Evolutionary conservation across 2,329 filamentous ascomycete species (phyloP).

Genomic region (Claviceps paspali): DNA sequence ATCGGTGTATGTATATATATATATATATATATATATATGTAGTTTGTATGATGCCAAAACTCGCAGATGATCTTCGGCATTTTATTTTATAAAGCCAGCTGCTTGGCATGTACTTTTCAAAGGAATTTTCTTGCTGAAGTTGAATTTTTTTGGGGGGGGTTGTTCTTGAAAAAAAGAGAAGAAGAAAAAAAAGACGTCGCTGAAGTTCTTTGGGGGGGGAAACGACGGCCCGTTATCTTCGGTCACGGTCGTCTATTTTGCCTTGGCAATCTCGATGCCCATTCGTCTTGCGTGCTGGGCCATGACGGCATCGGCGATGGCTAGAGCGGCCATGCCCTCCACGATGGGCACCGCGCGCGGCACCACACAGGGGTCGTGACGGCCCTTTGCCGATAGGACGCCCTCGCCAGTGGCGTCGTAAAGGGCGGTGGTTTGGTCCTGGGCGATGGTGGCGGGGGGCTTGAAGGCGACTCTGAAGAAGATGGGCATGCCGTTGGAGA

Average conservation of each 20-base stretch:
- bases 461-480: constrained; percentile 96
- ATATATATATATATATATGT: not conserved
- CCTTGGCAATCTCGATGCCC: constrained; percentile 14
- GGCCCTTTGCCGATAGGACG: constrained; percentile 74
- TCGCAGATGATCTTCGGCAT: too few relatives aligned
- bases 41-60: too few relatives aligned
- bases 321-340: constrained; percentile 80
- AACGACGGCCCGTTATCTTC: too few relatives aligned
- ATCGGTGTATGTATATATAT: too few relatives aligned
- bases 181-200: too few relatives aligned
- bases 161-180: too few relatives aligned
- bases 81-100: too few relatives aligned
- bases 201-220: too few relatives aligned
- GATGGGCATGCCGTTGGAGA: constrained; percentile 82
- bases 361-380: constrained; percentile 89
- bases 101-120: too few relatives aligned
- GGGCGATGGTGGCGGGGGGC: constrained; percentile 81
- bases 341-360: constrained; percentile 77
- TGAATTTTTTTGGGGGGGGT: too few relatives aligned
- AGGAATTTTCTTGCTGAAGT: too few relatives aligned
- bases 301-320: constrained; percentile 75
- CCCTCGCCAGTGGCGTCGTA: constrained; percentile 61
- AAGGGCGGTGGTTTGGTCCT: constrained; percentile 68
- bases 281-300: constrained; percentile 54
- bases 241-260: too few relatives aligned